These are phyloP conservation scores for Leucocoprinus leucothites DNA, from an alignment of 768 basidiomycete species.

Conservation along the genomic window DNA sequence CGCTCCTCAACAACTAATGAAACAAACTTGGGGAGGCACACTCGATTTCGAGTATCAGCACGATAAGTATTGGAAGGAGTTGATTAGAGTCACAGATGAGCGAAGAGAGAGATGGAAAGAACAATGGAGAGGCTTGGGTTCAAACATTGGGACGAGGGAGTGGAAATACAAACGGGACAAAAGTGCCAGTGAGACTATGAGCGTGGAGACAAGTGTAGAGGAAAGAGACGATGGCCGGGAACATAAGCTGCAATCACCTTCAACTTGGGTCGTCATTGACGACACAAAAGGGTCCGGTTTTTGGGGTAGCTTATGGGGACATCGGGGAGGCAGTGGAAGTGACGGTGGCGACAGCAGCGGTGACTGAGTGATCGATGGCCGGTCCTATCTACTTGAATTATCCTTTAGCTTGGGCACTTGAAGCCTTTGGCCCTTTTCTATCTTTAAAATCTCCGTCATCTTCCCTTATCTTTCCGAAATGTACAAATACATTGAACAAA, in stretches of 20 bases:
- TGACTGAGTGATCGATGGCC: too few species aligned
- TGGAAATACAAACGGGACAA: conserved; percentile 62
- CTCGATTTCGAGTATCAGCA: conserved; percentile 71
- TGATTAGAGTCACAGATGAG: conserved; percentile 53
- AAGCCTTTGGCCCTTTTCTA: too few species aligned
- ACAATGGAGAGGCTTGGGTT: conserved; percentile 72
- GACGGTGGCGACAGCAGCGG: too few species aligned
- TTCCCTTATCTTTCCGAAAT: too few species aligned
- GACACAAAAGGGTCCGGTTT: background rate
- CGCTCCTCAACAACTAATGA: conserved; percentile 65
- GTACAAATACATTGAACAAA: background rate
- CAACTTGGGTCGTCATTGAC: conserved; percentile 4
- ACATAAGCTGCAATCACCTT: background rate
- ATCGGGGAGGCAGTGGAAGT: background rate
- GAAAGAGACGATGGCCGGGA: background rate
- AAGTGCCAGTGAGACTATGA: background rate
- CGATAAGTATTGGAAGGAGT: conserved; percentile 68
- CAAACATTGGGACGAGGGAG: conserved; percentile 67
- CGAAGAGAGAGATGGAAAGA: conserved; percentile 46
- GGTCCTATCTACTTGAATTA: too few species aligned
- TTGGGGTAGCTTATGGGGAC: background rate
- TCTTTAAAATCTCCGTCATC: too few species aligned
- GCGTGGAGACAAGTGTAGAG: background rate
- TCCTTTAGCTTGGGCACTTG: too few species aligned
- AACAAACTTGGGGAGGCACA: conserved; percentile 66